Evolutionary conservation across 805 yeast genomes (phyloP), one percentile per base, ranked within the genome.

Genomic region (Candida alai): DNA sequence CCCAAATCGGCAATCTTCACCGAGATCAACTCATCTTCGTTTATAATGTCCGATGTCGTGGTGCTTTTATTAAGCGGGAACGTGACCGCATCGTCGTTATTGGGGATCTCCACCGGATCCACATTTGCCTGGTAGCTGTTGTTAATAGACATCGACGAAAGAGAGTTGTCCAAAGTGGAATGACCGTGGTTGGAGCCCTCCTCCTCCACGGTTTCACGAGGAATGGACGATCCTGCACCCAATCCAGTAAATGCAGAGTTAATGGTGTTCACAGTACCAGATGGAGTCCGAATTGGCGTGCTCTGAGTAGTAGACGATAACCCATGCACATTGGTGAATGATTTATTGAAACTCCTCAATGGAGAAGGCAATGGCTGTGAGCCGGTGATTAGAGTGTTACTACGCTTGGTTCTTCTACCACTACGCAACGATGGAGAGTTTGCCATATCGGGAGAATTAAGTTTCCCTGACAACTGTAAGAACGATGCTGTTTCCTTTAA

Each of bases 321-420:
- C 14, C 59, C 65, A 33, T 54, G 59, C n/a, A 55, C 58, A 36
- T 52, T 62, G 18, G 62, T 54, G 41, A 62, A 63, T 14, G 68
- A 54, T 41, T 62, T 64, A 43, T 62, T 65, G 41, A 65, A 65
- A 1, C 90, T 73, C 34, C 89, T 67, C 31, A 87, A 65, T 1
- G 96, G 96, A 1, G 95, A 83, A 4, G 96, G 96, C 37, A 88
- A 64, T 2, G 97, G 97, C 56, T 88, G 95, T 0, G 96, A 86
- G 1, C 95, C 96, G 0, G 94, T 84, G 31, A 88, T 81, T 16
- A 88, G 60, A 0, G 94, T 80, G 43, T 78, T 80, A 24, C 90
- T 62, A 49, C 95, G 71, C 50, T 95, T 72, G 21, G 85, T 65
- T 34, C 83, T 54, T 29, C 83, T 49, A 40, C 63, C 62, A 25